Percentiles rank a stretch among this genome's conserved stretches.
These are phyloP conservation scores for Graphium sp. DNA, from an alignment of 2,329 filamentous ascomycete genomes.

Conservation along the genomic window DNA sequence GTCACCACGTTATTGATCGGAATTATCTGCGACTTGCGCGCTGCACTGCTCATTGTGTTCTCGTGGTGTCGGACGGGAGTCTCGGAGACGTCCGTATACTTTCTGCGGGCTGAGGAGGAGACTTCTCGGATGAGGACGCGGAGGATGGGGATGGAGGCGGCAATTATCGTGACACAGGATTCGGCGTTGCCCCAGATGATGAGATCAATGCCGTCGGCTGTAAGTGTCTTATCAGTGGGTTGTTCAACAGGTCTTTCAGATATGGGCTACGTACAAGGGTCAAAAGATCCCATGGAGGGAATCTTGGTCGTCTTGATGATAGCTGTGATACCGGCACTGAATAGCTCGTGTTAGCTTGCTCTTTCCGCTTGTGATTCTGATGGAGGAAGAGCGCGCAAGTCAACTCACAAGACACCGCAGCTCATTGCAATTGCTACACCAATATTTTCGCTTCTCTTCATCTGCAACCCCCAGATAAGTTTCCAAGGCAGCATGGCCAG, in stretches of 20 bases:
- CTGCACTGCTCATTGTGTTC: neutral
- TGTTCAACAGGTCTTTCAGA: neutral
- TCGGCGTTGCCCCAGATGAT: slow-evolving; percentile 9
- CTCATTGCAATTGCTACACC: slow-evolving; percentile 23
- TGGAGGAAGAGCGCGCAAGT: neutral
- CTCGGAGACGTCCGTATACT: slow-evolving; percentile 4
- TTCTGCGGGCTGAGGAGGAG: slow-evolving; percentile 4
- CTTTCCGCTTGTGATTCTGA: neutral
- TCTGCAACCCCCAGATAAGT: slow-evolving; percentile 19
- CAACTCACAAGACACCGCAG: slow-evolving; percentile 20
- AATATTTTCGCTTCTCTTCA: slow-evolving; percentile 20
- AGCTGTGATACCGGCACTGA: slow-evolving; percentile 14
- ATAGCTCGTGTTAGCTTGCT: neutral
- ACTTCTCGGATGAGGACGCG: slow-evolving; percentile 8
- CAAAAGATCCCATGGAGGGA: slow-evolving; percentile 5
- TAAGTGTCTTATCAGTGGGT: slow-evolving; percentile 3
- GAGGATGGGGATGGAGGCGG: slow-evolving; percentile 10
- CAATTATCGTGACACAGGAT: slow-evolving; percentile 8
- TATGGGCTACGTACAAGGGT: slow-evolving; percentile 1
- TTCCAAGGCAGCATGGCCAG: slow-evolving; percentile 22
- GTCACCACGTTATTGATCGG: slow-evolving; percentile 3
- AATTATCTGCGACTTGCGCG: slow-evolving; percentile 2
- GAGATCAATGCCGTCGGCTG: slow-evolving; percentile 8
- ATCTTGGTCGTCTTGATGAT: slow-evolving; percentile 14
- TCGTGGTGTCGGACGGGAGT: slow-evolving; percentile 1